A percentile compares a stretch with the other conserved stretches of the same genome.
phyloP scores from a whole-genome alignment of 2,329 filamentous ascomycete genomes.

The Fusarium aywerte region DNA sequence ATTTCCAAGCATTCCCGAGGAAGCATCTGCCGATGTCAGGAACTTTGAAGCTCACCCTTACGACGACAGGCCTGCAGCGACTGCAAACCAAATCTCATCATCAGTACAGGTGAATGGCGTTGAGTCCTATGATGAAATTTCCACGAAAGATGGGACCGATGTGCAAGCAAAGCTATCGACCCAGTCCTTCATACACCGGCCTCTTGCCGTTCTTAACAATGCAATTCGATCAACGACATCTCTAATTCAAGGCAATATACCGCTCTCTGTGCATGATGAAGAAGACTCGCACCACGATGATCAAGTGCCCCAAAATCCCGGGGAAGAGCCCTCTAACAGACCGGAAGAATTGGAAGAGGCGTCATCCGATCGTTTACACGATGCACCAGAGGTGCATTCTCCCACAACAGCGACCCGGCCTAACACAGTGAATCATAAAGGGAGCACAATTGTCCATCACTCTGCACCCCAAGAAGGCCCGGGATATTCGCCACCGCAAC shows the following conservation, averaged over 20 bases:
- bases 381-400: conserved; percentile 1
- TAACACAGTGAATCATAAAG: conserved; percentile 9
- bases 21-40: conserved; percentile 24
- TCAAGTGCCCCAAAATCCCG: background rate
- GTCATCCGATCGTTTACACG: background rate
- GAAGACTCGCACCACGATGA: conserved; percentile 4
- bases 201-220: conserved; percentile 15
- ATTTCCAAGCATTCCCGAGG: conserved; percentile 26
- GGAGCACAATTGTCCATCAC: conserved; percentile 12
- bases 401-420: conserved; percentile 3
- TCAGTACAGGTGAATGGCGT: conserved; percentile 22
- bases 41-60: conserved; percentile 26
- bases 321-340: background rate
- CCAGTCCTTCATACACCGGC: conserved; percentile 23
- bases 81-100: background rate
- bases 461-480: conserved; percentile 9
- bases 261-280: background rate
- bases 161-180: conserved; percentile 5
- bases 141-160: conserved; percentile 14
- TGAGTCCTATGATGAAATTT: conserved; percentile 4
- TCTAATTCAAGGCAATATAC: conserved; percentile 8
- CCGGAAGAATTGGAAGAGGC: conserved; percentile 4
- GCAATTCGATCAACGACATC: conserved; percentile 18
- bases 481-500: background rate
- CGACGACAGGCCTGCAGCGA: conserved; percentile 13